Conservation (phyloP, 2,329 filamentous ascomycete genomes). For the Penicillium sp. region DNA sequence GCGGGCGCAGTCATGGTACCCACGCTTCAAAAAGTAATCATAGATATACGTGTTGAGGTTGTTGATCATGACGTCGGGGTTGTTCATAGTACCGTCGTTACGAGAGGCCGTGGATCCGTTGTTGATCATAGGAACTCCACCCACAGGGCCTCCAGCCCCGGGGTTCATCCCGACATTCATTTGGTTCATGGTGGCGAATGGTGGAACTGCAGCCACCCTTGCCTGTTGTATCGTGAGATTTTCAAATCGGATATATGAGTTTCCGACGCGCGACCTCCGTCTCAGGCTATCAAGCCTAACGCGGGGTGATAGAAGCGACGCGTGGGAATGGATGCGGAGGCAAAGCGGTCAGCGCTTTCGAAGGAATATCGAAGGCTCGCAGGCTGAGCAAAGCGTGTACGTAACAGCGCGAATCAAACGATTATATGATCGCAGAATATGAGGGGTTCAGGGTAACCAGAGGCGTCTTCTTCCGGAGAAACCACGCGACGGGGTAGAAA, state of each 20-base stretch:
- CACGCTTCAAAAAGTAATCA: constrained; percentile 76
- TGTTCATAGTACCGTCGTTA: constrained; percentile 40
- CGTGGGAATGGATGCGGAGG: constrained; percentile 11
- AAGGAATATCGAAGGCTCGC: neutral
- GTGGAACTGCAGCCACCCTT: constrained; percentile 36
- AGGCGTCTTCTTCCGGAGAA: constrained; percentile 11
- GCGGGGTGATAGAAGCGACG: constrained; percentile 23
- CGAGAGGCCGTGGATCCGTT: constrained; percentile 47
- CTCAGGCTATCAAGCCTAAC: constrained; percentile 27
- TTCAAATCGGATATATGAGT: constrained; percentile 24
- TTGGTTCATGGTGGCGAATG: constrained; percentile 50
- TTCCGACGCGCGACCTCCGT: constrained; percentile 35
- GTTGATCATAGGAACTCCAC: constrained; percentile 57
- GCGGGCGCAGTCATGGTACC: constrained; percentile 79
- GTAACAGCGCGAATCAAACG: constrained; percentile 3
- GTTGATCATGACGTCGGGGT: constrained; percentile 38
- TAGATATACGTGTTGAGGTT: constrained; percentile 65
- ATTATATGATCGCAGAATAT: constrained; percentile 3
- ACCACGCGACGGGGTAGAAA: constrained; percentile 20
- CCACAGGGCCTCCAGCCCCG: constrained; percentile 54
- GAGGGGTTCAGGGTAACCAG: constrained; percentile 4
- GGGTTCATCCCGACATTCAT: constrained; percentile 59
- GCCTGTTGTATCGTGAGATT: constrained; percentile 27
- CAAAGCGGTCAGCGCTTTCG: constrained; percentile 21
- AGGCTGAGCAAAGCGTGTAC: constrained; percentile 2